Conservation (phyloP, 441 rosid species). For the Populus tomentosa region DNA sequence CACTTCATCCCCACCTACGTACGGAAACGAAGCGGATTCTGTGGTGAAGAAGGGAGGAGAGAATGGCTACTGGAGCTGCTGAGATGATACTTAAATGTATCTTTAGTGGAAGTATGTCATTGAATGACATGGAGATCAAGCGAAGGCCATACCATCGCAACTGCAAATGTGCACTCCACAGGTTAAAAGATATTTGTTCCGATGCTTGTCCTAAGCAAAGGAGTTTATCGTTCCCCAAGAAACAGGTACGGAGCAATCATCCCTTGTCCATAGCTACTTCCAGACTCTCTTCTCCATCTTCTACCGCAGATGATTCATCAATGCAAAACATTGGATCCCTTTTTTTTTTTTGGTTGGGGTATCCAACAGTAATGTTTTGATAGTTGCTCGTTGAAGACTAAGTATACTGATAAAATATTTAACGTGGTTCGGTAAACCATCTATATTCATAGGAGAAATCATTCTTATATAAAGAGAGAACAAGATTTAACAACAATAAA, state of each 20-base stretch:
- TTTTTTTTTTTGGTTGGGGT: not conserved
- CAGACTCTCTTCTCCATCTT: not conserved
- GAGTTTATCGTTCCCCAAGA: not conserved
- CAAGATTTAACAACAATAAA: too few relatives aligned
- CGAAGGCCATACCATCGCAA: not conserved
- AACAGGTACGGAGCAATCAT: too few relatives aligned
- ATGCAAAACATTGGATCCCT: not conserved
- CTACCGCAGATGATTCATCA: not conserved
- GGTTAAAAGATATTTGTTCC: not conserved
- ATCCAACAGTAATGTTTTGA: too few relatives aligned
- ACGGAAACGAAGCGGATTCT: not conserved
- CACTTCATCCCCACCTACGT: not conserved
- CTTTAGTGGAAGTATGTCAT: not conserved
- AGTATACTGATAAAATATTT: too few relatives aligned
- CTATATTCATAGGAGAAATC: too few relatives aligned
- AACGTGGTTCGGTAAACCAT: too few relatives aligned
- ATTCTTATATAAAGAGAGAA: too few relatives aligned
- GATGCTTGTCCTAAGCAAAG: not conserved
- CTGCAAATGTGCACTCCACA: not conserved
- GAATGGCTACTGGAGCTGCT: slow-evolving; percentile 25
- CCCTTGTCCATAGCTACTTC: too few relatives aligned
- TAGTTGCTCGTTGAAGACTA: too few relatives aligned
- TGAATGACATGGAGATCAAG: not conserved
- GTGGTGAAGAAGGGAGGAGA: not conserved
- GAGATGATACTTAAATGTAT: slow-evolving; percentile 7